Evolutionary conservation across 352 stramenopile genomes (phyloP).

Genomic region (Elongisporangium prolatum): DNA sequence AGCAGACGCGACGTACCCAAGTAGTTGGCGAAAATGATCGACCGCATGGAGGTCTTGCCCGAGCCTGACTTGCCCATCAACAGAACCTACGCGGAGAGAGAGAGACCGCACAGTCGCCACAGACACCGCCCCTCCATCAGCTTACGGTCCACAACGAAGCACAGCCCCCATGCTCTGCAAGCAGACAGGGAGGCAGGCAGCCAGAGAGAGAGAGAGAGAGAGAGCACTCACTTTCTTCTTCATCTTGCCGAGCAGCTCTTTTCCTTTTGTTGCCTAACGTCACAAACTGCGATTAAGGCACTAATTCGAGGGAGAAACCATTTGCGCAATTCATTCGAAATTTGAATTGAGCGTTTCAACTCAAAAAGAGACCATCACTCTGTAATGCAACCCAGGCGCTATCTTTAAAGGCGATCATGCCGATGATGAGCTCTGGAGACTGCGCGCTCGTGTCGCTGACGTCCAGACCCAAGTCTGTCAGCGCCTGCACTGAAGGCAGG

Average conservation of each 20-base stretch:
- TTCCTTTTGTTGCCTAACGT: not conserved
- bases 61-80: slow-evolving; percentile 95
- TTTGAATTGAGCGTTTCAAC: not conserved
- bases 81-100: slow-evolving; percentile 67
- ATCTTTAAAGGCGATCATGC: not conserved
- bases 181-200: not conserved
- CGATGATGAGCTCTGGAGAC: not conserved
- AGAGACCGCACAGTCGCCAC: not conserved
- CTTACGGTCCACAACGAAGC: not conserved
- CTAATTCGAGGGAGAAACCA: not conserved
- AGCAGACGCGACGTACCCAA: slow-evolving; percentile 47
- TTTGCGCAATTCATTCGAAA: not conserved
- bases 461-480: not conserved
- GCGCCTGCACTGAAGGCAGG: not conserved
- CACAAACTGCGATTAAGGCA: not conserved
- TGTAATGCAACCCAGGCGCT: not conserved
- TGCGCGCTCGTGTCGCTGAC: not conserved
- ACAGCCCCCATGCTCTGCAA: not conserved
- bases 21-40: slow-evolving; percentile 99
- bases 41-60: slow-evolving; percentile 99
- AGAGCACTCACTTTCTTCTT: slow-evolving; percentile 48
- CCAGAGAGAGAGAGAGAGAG: not conserved
- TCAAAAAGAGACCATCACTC: not conserved
- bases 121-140: not conserved
- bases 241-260: slow-evolving; percentile 19